Base-by-base conservation (phyloP, 345 rosid genomes). In the Rubroshorea leprosula region DNA sequence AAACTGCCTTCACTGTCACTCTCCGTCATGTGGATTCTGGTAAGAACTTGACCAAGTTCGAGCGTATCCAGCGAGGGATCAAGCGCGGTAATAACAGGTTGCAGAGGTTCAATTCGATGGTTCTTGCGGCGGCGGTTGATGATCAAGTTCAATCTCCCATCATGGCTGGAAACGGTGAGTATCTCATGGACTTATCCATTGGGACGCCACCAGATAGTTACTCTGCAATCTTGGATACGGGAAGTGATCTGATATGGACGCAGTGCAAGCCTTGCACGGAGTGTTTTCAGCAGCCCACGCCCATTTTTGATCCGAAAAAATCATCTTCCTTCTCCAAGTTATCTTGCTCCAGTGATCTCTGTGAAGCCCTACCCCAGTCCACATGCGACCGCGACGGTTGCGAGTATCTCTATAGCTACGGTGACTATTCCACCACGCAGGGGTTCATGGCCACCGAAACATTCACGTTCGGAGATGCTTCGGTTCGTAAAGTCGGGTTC, bases 211-310 rank as follows among this genome's bases (percentile, higher is more conserved):
- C 85, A 0, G 62, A 64, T 43, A 70, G 71, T 6, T 84, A 71
- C 76, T 58, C 80, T 6, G 98, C 95, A 5, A 86, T 92, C 22
- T 29, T 92, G 65, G 97, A 92, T 56, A 86, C 98, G 0, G 98
- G 98, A 0, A 92, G 98, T 38, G 96, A 92, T 64, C 70, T 92
- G 41, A 86, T 92, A 39, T 92, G 98, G 98, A 92, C 98, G 15
- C 98, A 89, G 41, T 92, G 98, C 73, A 76, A 84, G 74, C 98
- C 96, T 3, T 92, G 98, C 20, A 55, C 57, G 0, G 76, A 86
- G 31, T 92, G 96, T 60, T 92, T 69, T 11, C 53, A 76, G 27
- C 98, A 92, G 64, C 77, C 95, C 0, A 79, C 85, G 3, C 93
- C 95, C 0, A 74, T 92, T 18, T 92, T 86, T 21, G 86, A 93